Evolutionary conservation across 768 basidiomycete genomes (phyloP).

Genomic region (Russula earlei): DNA sequence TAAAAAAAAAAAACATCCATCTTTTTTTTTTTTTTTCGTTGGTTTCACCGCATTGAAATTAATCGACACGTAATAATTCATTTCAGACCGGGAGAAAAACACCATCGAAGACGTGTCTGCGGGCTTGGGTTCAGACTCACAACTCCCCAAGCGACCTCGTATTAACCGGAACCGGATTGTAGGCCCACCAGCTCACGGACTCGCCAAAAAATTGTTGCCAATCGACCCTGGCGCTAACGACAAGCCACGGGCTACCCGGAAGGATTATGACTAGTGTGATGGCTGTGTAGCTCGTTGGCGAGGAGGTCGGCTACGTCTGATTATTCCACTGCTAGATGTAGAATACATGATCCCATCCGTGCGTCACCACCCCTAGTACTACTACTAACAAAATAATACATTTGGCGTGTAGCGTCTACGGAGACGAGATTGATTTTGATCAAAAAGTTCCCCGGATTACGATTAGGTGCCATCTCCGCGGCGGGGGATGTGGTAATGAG

Average conservation of each 20-base stretch:
- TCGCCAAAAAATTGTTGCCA: conserved; percentile 52
- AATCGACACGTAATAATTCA: conserved; percentile 2
- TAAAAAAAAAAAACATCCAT: background rate
- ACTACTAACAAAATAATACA: conserved; percentile 12
- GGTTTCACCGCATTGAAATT: background rate
- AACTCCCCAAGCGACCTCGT: conserved; percentile 51
- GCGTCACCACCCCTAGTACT: background rate
- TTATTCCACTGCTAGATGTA: conserved; percentile 3
- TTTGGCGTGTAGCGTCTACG: background rate
- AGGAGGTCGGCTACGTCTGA: background rate
- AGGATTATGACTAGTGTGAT: conserved; percentile 33
- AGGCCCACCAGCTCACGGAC: conserved; percentile 28
- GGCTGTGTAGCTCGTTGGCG: background rate
- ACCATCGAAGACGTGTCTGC: conserved; percentile 28
- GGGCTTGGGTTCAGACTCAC: conserved; percentile 31
- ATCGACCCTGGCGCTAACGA: conserved; percentile 55
- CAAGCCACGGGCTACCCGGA: conserved; percentile 43
- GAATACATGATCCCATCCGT: conserved; percentile 3
- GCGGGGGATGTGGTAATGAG: conserved; percentile 22
- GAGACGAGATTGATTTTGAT: conserved; percentile 1
- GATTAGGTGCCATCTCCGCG: conserved; percentile 8
- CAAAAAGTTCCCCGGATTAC: background rate
- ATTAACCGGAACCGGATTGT: conserved; percentile 41
- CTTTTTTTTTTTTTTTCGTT: background rate
- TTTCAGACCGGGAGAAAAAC: conserved; percentile 57